Evolutionary conservation across 257 asterid species (phyloP).

Genomic region (Solanum etuberosum): DNA sequence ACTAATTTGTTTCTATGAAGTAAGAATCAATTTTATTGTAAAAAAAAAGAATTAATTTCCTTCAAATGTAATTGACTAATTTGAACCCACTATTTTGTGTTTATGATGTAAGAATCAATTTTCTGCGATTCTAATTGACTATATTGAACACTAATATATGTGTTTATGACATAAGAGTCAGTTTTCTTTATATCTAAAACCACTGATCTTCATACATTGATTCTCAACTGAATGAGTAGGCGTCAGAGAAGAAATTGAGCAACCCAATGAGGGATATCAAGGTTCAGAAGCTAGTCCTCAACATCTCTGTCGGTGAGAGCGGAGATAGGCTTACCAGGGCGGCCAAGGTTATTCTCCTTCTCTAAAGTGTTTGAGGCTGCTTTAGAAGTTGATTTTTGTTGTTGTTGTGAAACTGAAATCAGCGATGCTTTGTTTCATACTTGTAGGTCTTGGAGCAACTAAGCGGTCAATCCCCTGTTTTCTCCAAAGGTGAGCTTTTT

Average conservation of each 20-base stretch:
- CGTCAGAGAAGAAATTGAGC: constrained; percentile 46
- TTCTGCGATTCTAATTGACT: not conserved
- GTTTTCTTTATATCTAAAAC: not conserved
- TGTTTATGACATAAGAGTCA: not conserved
- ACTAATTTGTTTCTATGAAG: not conserved
- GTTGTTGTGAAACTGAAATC: not conserved
- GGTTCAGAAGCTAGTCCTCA: constrained; percentile 60
- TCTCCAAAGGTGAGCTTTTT: constrained; percentile 36
- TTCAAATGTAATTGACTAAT: not conserved
- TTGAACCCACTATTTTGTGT: not conserved
- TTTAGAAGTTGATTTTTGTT: not conserved
- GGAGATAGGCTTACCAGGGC: constrained; percentile 63
- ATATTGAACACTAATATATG: not conserved
- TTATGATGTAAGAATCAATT: not conserved
- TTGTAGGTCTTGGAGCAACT: constrained; percentile 48
- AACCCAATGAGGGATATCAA: constrained; percentile 63
- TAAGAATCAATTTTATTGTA: not conserved
- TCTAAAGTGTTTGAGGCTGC: not conserved
- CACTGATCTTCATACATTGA: not conserved
- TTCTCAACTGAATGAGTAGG: constrained; percentile 5
- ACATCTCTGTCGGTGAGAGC: constrained; percentile 61
- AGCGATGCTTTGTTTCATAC: not conserved
- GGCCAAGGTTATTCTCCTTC: constrained; percentile 22
- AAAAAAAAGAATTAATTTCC: too few species aligned
- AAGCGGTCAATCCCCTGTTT: constrained; percentile 51